phyloP scores from a whole-genome alignment of 805 yeast genomes.

The Metschnikowia corniflorae region DNA sequence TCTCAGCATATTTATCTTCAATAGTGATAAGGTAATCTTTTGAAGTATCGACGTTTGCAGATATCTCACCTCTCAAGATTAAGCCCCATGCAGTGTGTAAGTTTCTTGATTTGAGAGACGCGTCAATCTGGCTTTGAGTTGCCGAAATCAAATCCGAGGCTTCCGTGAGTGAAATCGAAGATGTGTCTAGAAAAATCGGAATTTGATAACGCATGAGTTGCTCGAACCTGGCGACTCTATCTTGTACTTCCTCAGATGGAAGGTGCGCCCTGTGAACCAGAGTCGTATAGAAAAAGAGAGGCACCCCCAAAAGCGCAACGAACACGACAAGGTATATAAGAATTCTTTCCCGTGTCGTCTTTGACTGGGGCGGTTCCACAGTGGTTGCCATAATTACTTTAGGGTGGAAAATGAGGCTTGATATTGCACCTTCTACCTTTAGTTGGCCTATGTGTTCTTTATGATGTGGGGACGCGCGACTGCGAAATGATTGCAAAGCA shows the following conservation, averaged over 20 bases:
- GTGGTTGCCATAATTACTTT: constrained; percentile 9
- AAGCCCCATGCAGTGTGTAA: constrained; percentile 31
- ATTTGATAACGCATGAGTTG: constrained; percentile 28
- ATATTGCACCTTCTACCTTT: too few species aligned
- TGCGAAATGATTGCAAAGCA: too few species aligned
- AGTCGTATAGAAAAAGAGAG: constrained; percentile 60
- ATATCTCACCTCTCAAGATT: constrained; percentile 19
- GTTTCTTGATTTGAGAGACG: constrained; percentile 17
- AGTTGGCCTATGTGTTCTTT: too few species aligned
- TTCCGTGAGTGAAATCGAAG: constrained; percentile 15
- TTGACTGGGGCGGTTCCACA: constrained; percentile 9
- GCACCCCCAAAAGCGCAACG: constrained; percentile 44
- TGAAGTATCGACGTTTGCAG: constrained; percentile 14
- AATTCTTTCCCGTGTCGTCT: constrained; percentile 10
- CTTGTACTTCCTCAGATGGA: constrained; percentile 44
- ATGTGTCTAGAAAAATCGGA: constrained; percentile 43
- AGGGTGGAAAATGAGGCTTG: background rate
- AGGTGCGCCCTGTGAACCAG: constrained; percentile 59
- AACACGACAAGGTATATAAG: constrained; percentile 16
- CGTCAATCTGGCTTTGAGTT: constrained; percentile 37
- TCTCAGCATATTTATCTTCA: constrained; percentile 5
- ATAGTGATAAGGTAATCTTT: constrained; percentile 39
- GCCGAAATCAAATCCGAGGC: constrained; percentile 29
- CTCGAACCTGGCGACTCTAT: constrained; percentile 21
- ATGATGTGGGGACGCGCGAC: background rate